phyloP scores from a whole-genome alignment of 306 rosid genomes.

The Quercus gilva region DNA sequence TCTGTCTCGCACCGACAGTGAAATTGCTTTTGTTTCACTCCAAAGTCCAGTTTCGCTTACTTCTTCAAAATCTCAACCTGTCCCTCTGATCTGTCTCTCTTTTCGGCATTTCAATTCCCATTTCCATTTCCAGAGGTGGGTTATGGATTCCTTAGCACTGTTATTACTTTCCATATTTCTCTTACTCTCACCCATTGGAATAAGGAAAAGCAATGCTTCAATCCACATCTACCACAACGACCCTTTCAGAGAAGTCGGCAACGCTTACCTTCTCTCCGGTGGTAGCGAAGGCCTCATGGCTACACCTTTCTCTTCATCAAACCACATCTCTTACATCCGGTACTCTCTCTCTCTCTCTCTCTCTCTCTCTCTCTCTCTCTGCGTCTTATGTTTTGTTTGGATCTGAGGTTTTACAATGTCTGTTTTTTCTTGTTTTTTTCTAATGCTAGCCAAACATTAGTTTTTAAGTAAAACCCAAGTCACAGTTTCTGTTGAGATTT shows the following conservation, averaged over 20 bases:
- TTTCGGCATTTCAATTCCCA: not conserved
- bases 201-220: constrained; percentile 51
- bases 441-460: no score
- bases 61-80: constrained; percentile 1
- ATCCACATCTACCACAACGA: constrained; percentile 68
- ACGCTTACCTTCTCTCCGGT: constrained; percentile 85
- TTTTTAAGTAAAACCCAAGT: no score
- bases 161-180: constrained; percentile 10
- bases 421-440: no score
- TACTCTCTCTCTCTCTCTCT: constrained; percentile 4
- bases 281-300: constrained; percentile 91
- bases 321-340: constrained; percentile 64
- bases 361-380: no score
- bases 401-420: no score
- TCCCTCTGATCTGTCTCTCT: constrained; percentile 33
- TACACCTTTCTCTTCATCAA: constrained; percentile 22
- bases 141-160: constrained; percentile 39
- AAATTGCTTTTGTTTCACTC: constrained; percentile 11
- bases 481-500: no score
- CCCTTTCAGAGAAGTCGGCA: constrained; percentile 72
- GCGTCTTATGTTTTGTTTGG: no score
- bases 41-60: not conserved
- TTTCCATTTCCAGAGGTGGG: constrained; percentile 6
- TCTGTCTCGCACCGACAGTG: constrained; percentile 12
- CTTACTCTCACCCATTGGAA: constrained; percentile 16